These are phyloP conservation scores for Pseudoturritis turrita DNA, from an alignment of 345 rosid genomes.

Conservation along the genomic window DNA sequence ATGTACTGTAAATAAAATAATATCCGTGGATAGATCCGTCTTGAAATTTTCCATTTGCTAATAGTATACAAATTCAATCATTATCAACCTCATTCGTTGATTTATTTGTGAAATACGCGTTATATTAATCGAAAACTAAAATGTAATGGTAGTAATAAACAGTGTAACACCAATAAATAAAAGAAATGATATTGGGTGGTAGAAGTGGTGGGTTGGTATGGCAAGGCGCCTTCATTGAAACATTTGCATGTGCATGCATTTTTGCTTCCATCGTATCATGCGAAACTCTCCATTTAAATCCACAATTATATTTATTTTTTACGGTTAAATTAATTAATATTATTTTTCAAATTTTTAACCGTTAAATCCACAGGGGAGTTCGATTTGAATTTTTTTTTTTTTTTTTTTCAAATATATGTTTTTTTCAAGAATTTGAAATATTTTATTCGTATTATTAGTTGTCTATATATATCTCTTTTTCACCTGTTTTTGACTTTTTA, in stretches of 20 bases:
- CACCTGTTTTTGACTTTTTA: background rate
- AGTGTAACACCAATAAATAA: background rate
- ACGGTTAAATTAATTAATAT: background rate
- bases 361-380: background rate
- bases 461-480: background rate
- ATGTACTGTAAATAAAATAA: background rate
- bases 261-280: background rate
- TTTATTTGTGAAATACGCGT: background rate
- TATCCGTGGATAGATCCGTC: background rate
- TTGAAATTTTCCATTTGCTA: background rate
- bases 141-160: background rate
- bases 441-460: background rate
- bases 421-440: background rate
- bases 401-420: background rate
- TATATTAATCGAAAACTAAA: background rate
- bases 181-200: background rate
- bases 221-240: conserved; percentile 1
- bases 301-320: background rate
- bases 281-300: background rate
- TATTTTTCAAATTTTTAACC: background rate
- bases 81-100: background rate
- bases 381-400: background rate
- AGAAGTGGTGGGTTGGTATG: conserved; percentile 13
- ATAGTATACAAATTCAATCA: background rate
- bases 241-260: conserved; percentile 28